phyloP scores from a whole-genome alignment of 73 alveolate species.

The Paramecium sonneborni region DNA sequence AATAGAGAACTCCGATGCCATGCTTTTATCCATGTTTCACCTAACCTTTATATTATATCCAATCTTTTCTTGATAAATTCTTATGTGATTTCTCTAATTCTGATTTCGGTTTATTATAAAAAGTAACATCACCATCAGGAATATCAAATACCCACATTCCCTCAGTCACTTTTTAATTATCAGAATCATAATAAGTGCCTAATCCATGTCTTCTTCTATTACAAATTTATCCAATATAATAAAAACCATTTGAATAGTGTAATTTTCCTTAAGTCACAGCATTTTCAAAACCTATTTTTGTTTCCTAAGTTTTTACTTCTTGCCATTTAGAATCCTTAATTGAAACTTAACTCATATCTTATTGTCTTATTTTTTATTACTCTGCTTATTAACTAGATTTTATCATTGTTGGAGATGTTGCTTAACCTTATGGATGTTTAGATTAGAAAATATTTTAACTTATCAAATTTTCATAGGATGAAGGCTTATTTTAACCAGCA shows the following conservation, averaged over 20 bases:
- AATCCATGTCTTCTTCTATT: constrained; percentile 35
- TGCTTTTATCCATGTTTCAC: neutral
- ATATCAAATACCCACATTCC: constrained; percentile 12
- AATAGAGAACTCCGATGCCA: constrained; percentile 10
- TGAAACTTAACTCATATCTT: neutral
- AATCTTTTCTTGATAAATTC: neutral
- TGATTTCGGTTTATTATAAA: neutral
- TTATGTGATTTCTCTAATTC: neutral
- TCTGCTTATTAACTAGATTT: no score
- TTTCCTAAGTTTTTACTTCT: neutral
- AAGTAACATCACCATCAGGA: constrained; percentile 24
- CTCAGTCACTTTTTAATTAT: neutral
- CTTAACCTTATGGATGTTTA: neutral
- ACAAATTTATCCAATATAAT: constrained; percentile 22
- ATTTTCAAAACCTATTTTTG: neutral
- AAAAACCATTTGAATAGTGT: constrained; percentile 27
- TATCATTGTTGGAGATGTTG: no score
- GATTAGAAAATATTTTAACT: neutral
- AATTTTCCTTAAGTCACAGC: constrained; percentile 3
- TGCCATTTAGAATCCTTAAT: neutral
- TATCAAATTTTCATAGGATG: neutral
- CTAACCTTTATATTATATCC: constrained; percentile 31
- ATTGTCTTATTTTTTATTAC: neutral
- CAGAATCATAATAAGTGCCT: neutral
- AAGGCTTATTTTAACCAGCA: neutral